A percentile compares a stretch with the other conserved stretches of the same genome.
Evolutionary conservation across 108 stramenopile species (phyloP).

Genomic region (Hondaea fermentalgiana): DNA sequence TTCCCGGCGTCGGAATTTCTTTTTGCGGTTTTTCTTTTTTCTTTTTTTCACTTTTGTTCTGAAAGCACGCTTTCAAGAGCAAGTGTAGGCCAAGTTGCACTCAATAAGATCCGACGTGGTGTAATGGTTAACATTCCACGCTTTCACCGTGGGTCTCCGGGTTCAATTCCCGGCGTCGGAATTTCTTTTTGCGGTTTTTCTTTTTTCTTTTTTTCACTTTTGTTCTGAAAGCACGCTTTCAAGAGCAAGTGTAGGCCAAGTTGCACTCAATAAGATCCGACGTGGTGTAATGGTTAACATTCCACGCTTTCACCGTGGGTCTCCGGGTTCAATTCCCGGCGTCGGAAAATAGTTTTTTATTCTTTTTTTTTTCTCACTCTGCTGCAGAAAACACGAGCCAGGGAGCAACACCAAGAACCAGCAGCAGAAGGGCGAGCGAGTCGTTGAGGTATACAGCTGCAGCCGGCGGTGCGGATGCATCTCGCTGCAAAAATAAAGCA

Average conservation of each 20-base stretch:
- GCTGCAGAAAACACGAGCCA: too few relatives aligned
- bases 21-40: neutral
- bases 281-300: neutral
- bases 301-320: neutral
- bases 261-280: neutral
- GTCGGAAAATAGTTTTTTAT: neutral
- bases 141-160: neutral
- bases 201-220: too few relatives aligned
- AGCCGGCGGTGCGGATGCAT: too few relatives aligned
- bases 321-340: neutral
- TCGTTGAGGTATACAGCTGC: too few relatives aligned
- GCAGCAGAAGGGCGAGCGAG: too few relatives aligned
- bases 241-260: too few relatives aligned
- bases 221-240: too few relatives aligned
- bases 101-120: neutral
- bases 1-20: neutral
- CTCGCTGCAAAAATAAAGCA: too few relatives aligned
- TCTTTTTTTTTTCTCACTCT: neutral
- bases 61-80: too few relatives aligned
- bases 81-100: too few relatives aligned
- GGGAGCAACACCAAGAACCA: too few relatives aligned
- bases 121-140: neutral
- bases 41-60: too few relatives aligned
- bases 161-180: neutral
- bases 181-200: neutral